phyloP scores from a whole-genome alignment of 1,284 basidiomycete genomes.

The Tilletia setariae region DNA sequence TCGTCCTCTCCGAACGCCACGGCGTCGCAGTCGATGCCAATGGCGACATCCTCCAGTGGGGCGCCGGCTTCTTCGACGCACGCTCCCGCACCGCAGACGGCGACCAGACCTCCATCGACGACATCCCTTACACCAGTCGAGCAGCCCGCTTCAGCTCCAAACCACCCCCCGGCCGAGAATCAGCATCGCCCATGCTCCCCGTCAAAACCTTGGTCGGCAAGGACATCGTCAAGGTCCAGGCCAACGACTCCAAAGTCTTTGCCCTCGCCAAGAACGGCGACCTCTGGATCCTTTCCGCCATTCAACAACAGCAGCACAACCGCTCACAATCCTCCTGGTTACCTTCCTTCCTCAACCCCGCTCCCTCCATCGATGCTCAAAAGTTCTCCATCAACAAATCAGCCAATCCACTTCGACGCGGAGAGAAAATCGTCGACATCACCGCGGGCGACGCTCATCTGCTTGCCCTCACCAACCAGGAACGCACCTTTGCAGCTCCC shows the following conservation, averaged over 20 bases:
- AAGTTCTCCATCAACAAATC: constrained; percentile 23
- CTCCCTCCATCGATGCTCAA: constrained; percentile 34
- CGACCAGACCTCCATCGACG: constrained; percentile 32
- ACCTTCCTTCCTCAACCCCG: background rate
- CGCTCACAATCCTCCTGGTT: constrained; percentile 20
- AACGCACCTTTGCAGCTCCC: constrained; percentile 76
- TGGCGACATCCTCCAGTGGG: constrained; percentile 64
- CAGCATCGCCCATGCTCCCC: constrained; percentile 28
- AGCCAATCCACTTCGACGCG: constrained; percentile 28
- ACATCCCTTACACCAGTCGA: constrained; percentile 28
- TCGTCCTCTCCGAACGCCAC: constrained; percentile 45
- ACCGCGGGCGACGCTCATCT: constrained; percentile 70
- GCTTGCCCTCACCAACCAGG: constrained; percentile 75
- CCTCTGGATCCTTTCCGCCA: constrained; percentile 46
- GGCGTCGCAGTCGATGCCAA: constrained; percentile 57
- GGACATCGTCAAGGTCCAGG: constrained; percentile 46
- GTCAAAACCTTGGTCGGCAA: constrained; percentile 46
- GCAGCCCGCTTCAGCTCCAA: constrained; percentile 1
- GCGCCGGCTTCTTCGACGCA: constrained; percentile 50
- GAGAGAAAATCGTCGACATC: constrained; percentile 40
- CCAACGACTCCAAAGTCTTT: constrained; percentile 45
- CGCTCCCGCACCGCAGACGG: constrained; percentile 18
- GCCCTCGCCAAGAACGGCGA: constrained; percentile 45
- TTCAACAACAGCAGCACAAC: constrained; percentile 29
- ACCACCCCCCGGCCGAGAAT: constrained; percentile 22